Conservation (phyloP, 257 asterid species). For the Datura wrightii region DNA sequence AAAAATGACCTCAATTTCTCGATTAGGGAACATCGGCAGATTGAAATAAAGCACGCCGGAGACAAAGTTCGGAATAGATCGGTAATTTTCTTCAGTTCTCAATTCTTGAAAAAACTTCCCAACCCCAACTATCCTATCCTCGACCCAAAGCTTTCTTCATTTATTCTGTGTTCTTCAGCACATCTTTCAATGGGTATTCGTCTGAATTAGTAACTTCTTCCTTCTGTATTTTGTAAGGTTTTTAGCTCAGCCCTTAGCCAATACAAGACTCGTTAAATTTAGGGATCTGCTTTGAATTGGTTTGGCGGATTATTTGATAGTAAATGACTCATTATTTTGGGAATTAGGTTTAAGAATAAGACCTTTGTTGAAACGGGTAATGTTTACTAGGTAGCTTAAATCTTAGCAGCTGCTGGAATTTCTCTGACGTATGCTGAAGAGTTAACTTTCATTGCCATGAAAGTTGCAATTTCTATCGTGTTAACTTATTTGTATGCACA, state of each 20-base stretch:
- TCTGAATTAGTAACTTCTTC: neutral
- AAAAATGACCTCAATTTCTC: neutral
- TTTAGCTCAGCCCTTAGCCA: neutral
- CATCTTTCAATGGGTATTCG: too few relatives aligned
- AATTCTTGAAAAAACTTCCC: neutral
- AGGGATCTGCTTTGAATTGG: neutral
- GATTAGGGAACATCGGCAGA: neutral
- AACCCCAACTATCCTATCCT: too few relatives aligned
- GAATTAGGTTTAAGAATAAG: neutral
- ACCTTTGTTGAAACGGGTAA: neutral
- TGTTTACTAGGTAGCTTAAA: neutral
- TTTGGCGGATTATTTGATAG: neutral
- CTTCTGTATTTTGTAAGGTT: neutral
- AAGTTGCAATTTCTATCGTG: neutral
- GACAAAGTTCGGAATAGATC: neutral
- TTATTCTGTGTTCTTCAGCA: too few relatives aligned
- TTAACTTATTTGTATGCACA: neutral
- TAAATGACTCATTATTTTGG: neutral
- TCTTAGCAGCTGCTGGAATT: neutral
- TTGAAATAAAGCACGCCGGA: neutral
- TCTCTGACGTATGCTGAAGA: neutral
- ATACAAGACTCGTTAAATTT: neutral
- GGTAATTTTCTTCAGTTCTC: neutral
- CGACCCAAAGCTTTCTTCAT: too few relatives aligned
- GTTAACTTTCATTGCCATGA: neutral